Evolutionary conservation across 1,139 yeast species (phyloP), one percentile per base, ranked within the genome.

Genomic region (Kodamaea sp.): DNA sequence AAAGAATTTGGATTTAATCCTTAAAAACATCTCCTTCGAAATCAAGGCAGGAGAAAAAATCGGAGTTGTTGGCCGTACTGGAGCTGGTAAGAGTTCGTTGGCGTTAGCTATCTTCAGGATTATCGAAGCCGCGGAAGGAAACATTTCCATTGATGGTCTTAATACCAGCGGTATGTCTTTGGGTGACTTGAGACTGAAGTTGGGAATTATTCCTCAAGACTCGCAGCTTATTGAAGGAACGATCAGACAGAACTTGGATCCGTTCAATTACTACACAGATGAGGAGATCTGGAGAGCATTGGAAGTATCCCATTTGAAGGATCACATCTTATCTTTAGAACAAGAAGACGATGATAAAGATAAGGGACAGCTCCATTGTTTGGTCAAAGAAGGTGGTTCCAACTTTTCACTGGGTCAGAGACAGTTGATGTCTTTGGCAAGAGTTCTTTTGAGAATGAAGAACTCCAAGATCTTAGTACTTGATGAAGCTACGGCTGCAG

Each of bases 1-100:
- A 61, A 82, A 86, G 2, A 95, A 84, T 37, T 71, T 89, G 44
- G 96, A 86, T 35, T 70, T 86, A 32, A 94, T 89, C 12, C 71
- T 92, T 62, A 84, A 80, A 55, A 70, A 82, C 43, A 79, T 92
- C 47, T 76, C 73, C 45, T 60, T 92, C 42, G 66, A 74, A 15
- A 77, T 92, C 50, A 74, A 81, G 40, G 80, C 94, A 1, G 72
- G 74, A 42, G 97, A 92, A 58, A 92, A 92, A 59, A 72, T 92
- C 49, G 98, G 98, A 45, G 88, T 92, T 62, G 97, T 90, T 39
- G 95, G 95, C 30, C 76, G 97, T 55, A 90, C 98, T 0, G 98
- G 98, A 45, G 97, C 97, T 3, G 98, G 98, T 39, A 92, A 92
- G 60, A 85, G 96, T 0, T 86, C 96, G 1, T 72, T 92, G 51